Evolutionary conservation across 352 stramenopile species (phyloP).

Genomic region (Pelagophyceae sp.): DNA sequence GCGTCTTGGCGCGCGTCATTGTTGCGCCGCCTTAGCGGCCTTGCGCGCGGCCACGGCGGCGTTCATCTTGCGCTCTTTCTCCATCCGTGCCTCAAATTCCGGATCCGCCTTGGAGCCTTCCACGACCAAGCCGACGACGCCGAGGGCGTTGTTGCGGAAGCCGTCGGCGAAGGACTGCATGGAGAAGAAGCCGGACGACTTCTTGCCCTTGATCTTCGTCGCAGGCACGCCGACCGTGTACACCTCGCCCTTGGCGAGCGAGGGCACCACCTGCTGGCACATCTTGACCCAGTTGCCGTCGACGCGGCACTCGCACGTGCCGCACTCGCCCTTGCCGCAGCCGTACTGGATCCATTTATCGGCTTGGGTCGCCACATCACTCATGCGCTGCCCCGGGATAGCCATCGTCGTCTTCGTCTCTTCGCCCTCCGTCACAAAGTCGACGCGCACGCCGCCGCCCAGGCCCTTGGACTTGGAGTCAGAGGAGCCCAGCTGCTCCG

Average conservation of each 20-base stretch:
- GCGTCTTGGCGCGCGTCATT: no score
- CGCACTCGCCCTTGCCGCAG: constrained; percentile 59
- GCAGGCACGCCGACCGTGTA: constrained; percentile 46
- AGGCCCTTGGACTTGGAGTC: not conserved
- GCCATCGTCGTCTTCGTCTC: constrained; percentile 45
- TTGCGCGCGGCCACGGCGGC: not conserved
- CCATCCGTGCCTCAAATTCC: constrained; percentile 18
- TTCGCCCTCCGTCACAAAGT: constrained; percentile 51
- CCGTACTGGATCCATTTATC: constrained; percentile 60
- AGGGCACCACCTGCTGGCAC: constrained; percentile 45
- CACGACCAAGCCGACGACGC: constrained; percentile 55
- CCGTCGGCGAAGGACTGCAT: constrained; percentile 22
- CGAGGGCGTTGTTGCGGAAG: constrained; percentile 59
- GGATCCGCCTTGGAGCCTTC: constrained; percentile 9
- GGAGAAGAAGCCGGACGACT: constrained; percentile 27
- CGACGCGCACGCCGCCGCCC: constrained; percentile 46
- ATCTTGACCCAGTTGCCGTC: constrained; percentile 54
- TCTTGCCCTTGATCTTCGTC: constrained; percentile 42
- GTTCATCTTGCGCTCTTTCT: constrained; percentile 4
- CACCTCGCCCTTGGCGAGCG: constrained; percentile 24
- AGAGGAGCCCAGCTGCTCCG: not conserved
- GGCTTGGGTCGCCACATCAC: constrained; percentile 53
- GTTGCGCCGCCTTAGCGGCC: not conserved
- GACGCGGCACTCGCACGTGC: constrained; percentile 50
- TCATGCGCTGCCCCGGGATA: constrained; percentile 45